Conservation (phyloP, 1,284 basidiomycete species). For the Microbotryum intermedium region DNA sequence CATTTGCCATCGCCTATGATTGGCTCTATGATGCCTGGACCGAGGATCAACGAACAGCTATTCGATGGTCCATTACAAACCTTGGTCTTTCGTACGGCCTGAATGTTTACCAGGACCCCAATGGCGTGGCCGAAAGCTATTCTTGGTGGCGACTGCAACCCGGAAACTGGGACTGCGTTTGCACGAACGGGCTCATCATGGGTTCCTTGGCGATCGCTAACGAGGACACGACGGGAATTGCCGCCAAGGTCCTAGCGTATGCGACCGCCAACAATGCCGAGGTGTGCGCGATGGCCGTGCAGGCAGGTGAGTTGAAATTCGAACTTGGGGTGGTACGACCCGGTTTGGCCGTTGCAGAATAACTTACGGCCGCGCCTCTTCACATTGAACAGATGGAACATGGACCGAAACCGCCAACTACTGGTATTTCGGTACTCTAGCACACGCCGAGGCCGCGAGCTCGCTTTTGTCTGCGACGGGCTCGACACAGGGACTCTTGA, state of each 20-base stretch:
- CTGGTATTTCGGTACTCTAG: slow-evolving; percentile 59
- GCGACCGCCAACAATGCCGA: slow-evolving; percentile 65
- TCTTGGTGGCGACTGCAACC: slow-evolving; percentile 43
- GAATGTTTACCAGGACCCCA: slow-evolving; percentile 33
- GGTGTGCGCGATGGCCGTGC: slow-evolving; percentile 54
- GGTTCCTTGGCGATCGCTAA: slow-evolving; percentile 81
- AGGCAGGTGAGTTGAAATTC: not conserved
- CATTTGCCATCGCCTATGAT: slow-evolving; percentile 88
- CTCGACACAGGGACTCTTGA: slow-evolving; percentile 64
- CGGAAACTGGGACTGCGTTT: slow-evolving; percentile 95
- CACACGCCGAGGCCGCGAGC: slow-evolving; percentile 82
- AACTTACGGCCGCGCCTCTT: slow-evolving; percentile 21
- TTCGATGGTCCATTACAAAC: slow-evolving; percentile 65
- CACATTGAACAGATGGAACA: slow-evolving; percentile 58
- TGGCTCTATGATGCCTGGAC: slow-evolving; percentile 83
- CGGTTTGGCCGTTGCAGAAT: slow-evolving; percentile 19
- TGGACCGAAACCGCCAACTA: slow-evolving; percentile 96
- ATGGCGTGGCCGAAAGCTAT: slow-evolving; percentile 12
- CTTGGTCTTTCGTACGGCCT: slow-evolving; percentile 58
- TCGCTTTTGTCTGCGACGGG: slow-evolving; percentile 79
- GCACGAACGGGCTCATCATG: slow-evolving; percentile 82
- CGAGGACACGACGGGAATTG: slow-evolving; percentile 69
- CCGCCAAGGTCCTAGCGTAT: slow-evolving; percentile 54
- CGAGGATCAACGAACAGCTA: slow-evolving; percentile 57
- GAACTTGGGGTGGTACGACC: too few species aligned